Percentiles rank a stretch among this genome's conserved stretches.
phyloP scores from a whole-genome alignment of 208 protist species.

The Trypanosoma cruzi region DNA sequence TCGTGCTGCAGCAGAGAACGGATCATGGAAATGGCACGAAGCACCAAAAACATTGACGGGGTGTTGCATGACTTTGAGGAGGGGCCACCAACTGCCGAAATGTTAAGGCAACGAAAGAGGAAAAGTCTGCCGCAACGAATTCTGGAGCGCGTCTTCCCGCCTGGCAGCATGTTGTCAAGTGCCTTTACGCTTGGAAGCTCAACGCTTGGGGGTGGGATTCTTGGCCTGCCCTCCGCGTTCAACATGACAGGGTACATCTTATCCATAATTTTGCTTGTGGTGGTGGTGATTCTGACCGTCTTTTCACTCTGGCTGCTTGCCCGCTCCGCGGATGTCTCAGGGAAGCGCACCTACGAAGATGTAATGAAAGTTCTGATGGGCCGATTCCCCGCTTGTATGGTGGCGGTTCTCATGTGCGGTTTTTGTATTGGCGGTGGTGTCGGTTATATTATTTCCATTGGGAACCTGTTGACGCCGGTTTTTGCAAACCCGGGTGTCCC shows the following conservation, averaged over 20 bases:
- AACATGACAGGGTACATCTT: conserved; percentile 19
- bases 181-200: conserved; percentile 23
- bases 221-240: conserved; percentile 21
- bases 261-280: conserved; percentile 14
- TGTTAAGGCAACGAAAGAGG: not conserved
- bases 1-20: not conserved
- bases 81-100: not conserved
- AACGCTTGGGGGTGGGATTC: conserved; percentile 28
- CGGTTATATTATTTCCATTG: conserved; percentile 15
- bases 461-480: conserved; percentile 2
- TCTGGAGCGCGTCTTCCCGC: conserved; percentile 10
- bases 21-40: not conserved
- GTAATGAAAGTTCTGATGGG: conserved; percentile 25
- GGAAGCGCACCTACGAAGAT: conserved; percentile 22
- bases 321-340: not conserved
- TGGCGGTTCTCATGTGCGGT: conserved; percentile 37
- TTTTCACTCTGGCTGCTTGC: conserved; percentile 30
- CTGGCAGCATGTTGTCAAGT: conserved; percentile 16
- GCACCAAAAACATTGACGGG: not conserved
- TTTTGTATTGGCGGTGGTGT: conserved; percentile 27
- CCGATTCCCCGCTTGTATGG: conserved; percentile 29
- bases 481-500: conserved; percentile 21
- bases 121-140: not conserved
- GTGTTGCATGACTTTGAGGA: not conserved
- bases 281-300: conserved; percentile 15